A percentile compares a stretch with the other conserved stretches of the same genome.
These are phyloP conservation scores for Pseudonitzschia multistriata DNA, from an alignment of 108 stramenopile species.

Conservation along the genomic window DNA sequence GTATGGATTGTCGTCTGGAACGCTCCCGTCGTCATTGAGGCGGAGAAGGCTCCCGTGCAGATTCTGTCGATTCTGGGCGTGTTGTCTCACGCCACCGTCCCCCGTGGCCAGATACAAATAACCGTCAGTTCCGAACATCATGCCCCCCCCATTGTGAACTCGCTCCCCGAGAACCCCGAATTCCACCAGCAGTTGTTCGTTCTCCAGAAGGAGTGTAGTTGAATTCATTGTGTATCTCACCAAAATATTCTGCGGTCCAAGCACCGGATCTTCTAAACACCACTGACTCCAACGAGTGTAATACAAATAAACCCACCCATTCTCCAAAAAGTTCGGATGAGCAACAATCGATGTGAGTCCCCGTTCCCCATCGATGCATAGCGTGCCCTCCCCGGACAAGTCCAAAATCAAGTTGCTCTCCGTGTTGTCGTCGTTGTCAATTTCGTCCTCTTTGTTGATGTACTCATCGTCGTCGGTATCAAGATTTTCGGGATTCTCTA, in stretches of 20 bases:
- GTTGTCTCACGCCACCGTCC: conserved; percentile 4
- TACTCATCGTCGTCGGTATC: neutral
- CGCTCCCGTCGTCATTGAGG: conserved; percentile 26
- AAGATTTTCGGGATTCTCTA: conserved; percentile 19
- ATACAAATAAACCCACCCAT: conserved; percentile 27
- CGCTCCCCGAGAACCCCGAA: neutral
- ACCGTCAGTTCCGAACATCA: conserved; percentile 39
- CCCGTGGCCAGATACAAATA: conserved; percentile 30
- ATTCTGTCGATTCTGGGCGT: conserved; percentile 11
- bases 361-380: conserved; percentile 38
- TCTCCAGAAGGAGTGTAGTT: conserved; percentile 14
- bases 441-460: neutral
- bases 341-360: conserved; percentile 24
- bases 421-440: neutral
- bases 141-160: conserved; percentile 30
- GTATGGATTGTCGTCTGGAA: conserved; percentile 39
- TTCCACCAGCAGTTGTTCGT: conserved; percentile 21
- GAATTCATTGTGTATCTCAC: conserved; percentile 25
- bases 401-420: neutral
- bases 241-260: conserved; percentile 28
- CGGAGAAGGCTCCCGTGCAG: conserved; percentile 27
- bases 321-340: conserved; percentile 29
- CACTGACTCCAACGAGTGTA: conserved; percentile 11
- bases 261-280: neutral
- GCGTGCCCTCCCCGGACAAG: neutral